Evolutionary conservation across 2,329 filamentous ascomycete genomes (phyloP).

Genomic region (Nemania bipapillata): DNA sequence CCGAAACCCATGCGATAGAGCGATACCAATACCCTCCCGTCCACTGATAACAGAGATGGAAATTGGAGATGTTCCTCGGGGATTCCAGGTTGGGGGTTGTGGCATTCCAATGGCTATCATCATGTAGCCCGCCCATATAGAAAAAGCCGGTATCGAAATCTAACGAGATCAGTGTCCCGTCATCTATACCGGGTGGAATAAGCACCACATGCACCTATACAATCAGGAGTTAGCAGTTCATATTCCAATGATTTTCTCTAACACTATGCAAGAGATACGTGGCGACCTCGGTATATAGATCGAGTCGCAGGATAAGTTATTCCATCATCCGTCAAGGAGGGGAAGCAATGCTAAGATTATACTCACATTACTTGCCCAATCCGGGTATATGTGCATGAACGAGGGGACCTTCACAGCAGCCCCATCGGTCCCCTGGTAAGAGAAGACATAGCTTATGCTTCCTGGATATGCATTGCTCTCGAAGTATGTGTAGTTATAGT

Average conservation of each 20-base stretch:
- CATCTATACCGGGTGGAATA: slow-evolving; percentile 15
- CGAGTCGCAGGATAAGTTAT: neutral
- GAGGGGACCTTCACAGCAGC: slow-evolving; percentile 16
- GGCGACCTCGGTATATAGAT: neutral
- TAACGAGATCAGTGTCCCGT: slow-evolving; percentile 23
- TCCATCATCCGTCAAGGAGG: no score
- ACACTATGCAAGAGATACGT: neutral
- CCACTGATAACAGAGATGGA: slow-evolving; percentile 38
- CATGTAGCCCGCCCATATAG: slow-evolving; percentile 24
- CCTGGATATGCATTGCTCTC: slow-evolving; percentile 17
- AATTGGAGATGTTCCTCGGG: slow-evolving; percentile 17
- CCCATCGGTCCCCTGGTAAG: slow-evolving; percentile 16
- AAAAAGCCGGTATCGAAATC: slow-evolving; percentile 27
- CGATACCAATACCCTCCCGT: slow-evolving; percentile 35
- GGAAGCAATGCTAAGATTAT: neutral
- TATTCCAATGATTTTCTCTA: neutral
- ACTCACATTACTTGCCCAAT: slow-evolving; percentile 36
- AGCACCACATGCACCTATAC: slow-evolving; percentile 26
- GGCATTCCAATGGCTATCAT: slow-evolving; percentile 31
- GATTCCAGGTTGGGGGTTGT: slow-evolving; percentile 1
- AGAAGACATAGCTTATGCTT: slow-evolving; percentile 25
- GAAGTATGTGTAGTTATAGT: slow-evolving; percentile 35
- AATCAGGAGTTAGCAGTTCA: neutral
- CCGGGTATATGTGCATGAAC: slow-evolving; percentile 27
- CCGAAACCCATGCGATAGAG: slow-evolving; percentile 35